These are phyloP conservation scores for Asparagopsis taxiformis DNA, from an alignment of 31 red algal species.

Conservation along the genomic window DNA sequence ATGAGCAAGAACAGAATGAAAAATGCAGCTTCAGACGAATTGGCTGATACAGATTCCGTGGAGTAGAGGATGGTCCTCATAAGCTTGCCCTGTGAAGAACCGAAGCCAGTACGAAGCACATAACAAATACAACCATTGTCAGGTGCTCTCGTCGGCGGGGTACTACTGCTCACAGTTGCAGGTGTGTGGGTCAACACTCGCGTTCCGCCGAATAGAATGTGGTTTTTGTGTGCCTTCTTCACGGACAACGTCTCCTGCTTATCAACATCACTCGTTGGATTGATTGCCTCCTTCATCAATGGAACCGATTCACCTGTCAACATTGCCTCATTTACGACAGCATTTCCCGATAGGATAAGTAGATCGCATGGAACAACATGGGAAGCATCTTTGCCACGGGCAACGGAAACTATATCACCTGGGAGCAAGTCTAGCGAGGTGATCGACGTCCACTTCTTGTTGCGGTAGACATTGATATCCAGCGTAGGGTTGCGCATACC, in stretches of 20 bases:
- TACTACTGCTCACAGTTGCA: constrained; percentile 5
- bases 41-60: constrained; percentile 83
- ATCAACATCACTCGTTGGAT: constrained; percentile 21
- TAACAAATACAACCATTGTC: constrained; percentile 81
- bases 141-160: constrained; percentile 47
- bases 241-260: constrained; percentile 45
- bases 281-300: constrained; percentile 89
- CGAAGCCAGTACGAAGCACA: constrained; percentile 95
- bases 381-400: constrained; percentile 60
- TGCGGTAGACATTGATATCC: constrained; percentile 46
- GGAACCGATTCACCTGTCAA: constrained; percentile 98
- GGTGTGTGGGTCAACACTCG: constrained; percentile 70
- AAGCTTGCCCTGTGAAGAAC: constrained; percentile 91
- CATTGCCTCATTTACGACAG: constrained; percentile 96
- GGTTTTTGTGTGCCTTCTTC: constrained; percentile 68
- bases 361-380: constrained; percentile 94
- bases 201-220: constrained; percentile 95
- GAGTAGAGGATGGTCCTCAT: constrained; percentile 97
- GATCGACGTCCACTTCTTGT: constrained; percentile 76
- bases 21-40: constrained; percentile 79
- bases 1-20: constrained; percentile 88
- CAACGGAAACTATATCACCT: constrained; percentile 92
- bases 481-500: constrained; percentile 82
- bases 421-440: constrained; percentile 80
- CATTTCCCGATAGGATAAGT: constrained; percentile 79